Conservation (phyloP, 129 eudicot genomes). For the Artemisia tridentata region DNA sequence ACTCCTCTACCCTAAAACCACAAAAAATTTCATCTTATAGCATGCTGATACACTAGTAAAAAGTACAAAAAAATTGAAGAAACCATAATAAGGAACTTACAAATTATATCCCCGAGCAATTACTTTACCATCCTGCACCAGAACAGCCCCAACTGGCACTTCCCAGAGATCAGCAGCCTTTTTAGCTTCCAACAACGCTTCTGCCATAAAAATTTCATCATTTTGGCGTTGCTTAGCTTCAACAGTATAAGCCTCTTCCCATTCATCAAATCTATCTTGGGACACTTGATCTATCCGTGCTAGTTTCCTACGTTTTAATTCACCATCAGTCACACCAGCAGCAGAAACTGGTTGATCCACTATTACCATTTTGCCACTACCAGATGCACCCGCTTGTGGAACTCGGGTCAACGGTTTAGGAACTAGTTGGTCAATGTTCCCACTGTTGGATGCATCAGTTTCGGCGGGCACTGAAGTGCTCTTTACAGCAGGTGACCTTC, state of each 20-base stretch:
- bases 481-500: constrained; percentile 52
- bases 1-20: constrained; percentile 81
- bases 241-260: constrained; percentile 87
- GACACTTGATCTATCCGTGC: constrained; percentile 55
- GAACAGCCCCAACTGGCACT: constrained; percentile 97
- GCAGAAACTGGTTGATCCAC: constrained; percentile 28
- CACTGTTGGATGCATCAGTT: constrained; percentile 44
- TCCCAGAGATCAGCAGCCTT: constrained; percentile 98
- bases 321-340: too few species aligned
- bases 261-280: constrained; percentile 77
- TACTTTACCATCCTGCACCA: constrained; percentile 82
- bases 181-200: constrained; percentile 81
- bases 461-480: constrained; percentile 32
- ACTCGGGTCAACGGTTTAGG: constrained; percentile 18
- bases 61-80: not conserved
- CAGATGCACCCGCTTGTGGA: constrained; percentile 21
- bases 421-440: constrained; percentile 15
- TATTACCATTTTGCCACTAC: constrained; percentile 27
- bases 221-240: constrained; percentile 65
- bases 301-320: constrained; percentile 40
- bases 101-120: constrained; percentile 90
- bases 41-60: not conserved
- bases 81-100: constrained; percentile 43
- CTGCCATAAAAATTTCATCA: constrained; percentile 88
- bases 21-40: constrained; percentile 6